Conservation (phyloP, 345 rosid species). For the Eucalyptus leucophloia region DNA sequence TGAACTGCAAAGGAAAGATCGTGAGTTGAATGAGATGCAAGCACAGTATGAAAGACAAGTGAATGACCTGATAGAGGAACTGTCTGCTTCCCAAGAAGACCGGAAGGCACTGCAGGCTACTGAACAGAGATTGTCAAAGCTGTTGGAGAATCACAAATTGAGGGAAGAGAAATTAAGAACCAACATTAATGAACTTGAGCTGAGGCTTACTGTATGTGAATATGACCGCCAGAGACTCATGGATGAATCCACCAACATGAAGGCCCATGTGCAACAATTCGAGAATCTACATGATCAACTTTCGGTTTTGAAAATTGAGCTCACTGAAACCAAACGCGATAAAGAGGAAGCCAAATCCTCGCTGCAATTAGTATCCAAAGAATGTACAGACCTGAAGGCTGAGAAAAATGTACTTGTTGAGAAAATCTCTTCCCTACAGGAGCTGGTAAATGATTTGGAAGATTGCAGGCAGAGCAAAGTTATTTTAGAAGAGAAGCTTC, state of each 20-base stretch:
- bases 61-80: slow-evolving; percentile 15
- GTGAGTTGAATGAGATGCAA: slow-evolving; percentile 4
- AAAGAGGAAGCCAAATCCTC: slow-evolving; percentile 24
- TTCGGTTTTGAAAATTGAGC: slow-evolving; percentile 12
- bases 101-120: slow-evolving; percentile 14
- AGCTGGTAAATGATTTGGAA: slow-evolving; percentile 16
- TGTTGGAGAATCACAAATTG: slow-evolving; percentile 16
- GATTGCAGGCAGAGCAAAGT: slow-evolving; percentile 11
- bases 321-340: slow-evolving; percentile 2
- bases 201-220: slow-evolving; percentile 40
- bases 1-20: background rate
- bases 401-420: slow-evolving; percentile 16
- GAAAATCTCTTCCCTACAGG: slow-evolving; percentile 17
- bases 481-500: slow-evolving; percentile 25
- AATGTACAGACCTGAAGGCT: slow-evolving; percentile 18
- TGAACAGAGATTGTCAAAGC: slow-evolving; percentile 10
- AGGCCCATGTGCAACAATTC: slow-evolving; percentile 16
- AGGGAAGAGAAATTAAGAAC: slow-evolving; percentile 31
- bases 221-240: slow-evolving; percentile 27
- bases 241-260: slow-evolving; percentile 18
- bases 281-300: slow-evolving; percentile 17
- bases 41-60: slow-evolving; percentile 8
- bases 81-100: slow-evolving; percentile 16
- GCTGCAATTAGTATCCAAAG: background rate
- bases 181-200: slow-evolving; percentile 23